Base-by-base conservation (phyloP, 2,329 filamentous ascomycete species). In the Aspergillus transmontanensis region DNA sequence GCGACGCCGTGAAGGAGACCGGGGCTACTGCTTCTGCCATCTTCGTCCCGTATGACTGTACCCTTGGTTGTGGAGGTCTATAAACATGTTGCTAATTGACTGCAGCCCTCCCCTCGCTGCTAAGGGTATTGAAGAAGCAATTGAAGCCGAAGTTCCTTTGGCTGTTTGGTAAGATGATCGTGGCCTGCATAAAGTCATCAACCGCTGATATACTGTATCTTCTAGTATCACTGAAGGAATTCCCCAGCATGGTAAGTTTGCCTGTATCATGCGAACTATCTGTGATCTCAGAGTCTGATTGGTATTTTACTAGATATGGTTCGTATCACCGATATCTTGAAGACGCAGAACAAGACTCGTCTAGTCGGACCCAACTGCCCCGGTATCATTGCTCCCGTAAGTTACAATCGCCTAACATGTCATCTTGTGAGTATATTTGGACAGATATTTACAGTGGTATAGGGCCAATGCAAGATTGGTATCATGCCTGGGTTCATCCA, bases 401-500 rank as follows among this genome's bases (percentile, higher is more conserved):
- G 81, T 76, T 48, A 54, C 30, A 56, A 51, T 56, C 39, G 28
- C 46, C 54, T 34, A 50, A 32, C 28, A 5, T 21, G 28, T 46
- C 10, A 4, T 23, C 16, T 26, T 51, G 23, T 39, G 19, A 21
- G 30, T 9, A 34, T 6, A 19, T 28, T 43, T 21, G 23, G 28
- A 6, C 28, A 46, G n/a, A 39, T 45, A 61, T 48, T 69, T 43
- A 68, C 53, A 16, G 64, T 64, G 36, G 41, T 64, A 28, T 73
- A 89, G 83, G 95, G 94, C 74, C 94, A 96, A 88, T 99, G 95
- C 89, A 99, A 99, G 86, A 98, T 99, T 78, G 95, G 95, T 79
- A 99, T 99, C 85, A 98, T 99, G 95, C 93, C 95, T 69, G 95
- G 95, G 75, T 97, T 98, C 87, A 98, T 99, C 85, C 95, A 99